Evolutionary conservation across 495 filamentous ascomycete genomes (phyloP), one percentile per base, ranked within the genome.

Genomic region (Trichodelitschia bisporula): DNA sequence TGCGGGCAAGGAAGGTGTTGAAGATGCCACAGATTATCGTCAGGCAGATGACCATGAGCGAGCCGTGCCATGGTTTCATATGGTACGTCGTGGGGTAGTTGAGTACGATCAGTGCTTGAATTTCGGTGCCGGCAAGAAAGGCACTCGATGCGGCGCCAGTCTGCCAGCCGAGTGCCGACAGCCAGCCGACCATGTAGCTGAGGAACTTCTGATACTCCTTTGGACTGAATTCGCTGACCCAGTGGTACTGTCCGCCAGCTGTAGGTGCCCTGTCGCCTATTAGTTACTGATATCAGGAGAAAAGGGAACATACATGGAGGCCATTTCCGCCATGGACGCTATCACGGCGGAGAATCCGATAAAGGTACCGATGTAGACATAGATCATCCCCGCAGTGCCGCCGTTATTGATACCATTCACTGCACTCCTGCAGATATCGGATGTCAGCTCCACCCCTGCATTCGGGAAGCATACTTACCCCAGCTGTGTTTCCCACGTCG

Each of bases 211-310:
- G 49, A 15, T 27, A 36, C 1, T 14, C 17, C 4, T 31, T 34
- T 2, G 48, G 49, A 15, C 45, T 36, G 30, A 50, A 49, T 34
- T 50, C 45, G 6, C 37, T 44, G 10, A 46, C 46, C 47, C 47
- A 50, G 34, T 48, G 43, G 30, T 51, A 53, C 34, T 53, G 48
- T 5, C 48, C 48, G 12, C 42, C 42, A 8, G 42, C 30, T 1
- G 44, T 49, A 4, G 45, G 44, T 3, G 45, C 39, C 19, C 31
- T 30, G 4, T 29, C 15, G 8, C 6, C 27, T 25, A 25, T 8
- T 25, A 8, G 21, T 25, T 25, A 25, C 8, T 12, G 12, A 8
- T 25, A 12, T 8, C 21, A 20, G 4, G 17, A 23, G 14, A 11
- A 21, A n/a, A n/a, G n/a, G n/a, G n/a, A n/a, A n/a, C n/a, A n/a